A percentile compares a stretch with the other conserved stretches of the same genome.
Evolutionary conservation across 306 rosid species (phyloP).

Genomic region (Leucaena leucocephala): DNA sequence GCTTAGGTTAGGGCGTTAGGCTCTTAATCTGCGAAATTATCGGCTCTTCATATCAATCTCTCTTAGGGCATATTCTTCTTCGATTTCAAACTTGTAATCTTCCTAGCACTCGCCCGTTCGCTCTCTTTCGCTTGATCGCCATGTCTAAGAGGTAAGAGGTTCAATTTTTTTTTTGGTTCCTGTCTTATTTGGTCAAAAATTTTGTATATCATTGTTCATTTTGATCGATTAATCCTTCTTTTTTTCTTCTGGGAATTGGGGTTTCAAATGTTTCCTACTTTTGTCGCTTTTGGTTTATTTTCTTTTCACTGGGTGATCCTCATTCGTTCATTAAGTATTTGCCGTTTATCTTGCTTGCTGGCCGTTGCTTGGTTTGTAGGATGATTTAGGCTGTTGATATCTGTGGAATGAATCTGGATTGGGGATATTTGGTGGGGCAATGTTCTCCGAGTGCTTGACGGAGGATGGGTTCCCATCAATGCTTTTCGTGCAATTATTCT

Average conservation of each 20-base stretch:
- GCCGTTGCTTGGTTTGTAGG: neutral
- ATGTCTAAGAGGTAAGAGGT: conserved; percentile 85
- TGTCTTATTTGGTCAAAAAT: neutral
- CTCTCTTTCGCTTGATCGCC: conserved; percentile 30
- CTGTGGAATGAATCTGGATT: neutral
- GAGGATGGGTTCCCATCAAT: neutral
- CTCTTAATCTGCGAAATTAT: neutral
- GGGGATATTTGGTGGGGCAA: neutral
- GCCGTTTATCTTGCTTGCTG: neutral
- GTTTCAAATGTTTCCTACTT: neutral
- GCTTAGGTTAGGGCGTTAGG: conserved; percentile 18
- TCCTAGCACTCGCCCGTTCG: neutral
- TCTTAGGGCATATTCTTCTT: neutral
- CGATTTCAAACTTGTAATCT: neutral
- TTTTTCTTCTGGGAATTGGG: neutral
- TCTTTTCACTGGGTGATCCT: no score
- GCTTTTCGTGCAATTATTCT: neutral
- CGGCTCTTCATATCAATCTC: neutral
- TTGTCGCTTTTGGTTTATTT: no score
- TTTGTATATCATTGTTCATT: neutral
- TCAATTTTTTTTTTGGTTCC: neutral
- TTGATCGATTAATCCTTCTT: neutral
- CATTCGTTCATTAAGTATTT: neutral
- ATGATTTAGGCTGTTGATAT: neutral
- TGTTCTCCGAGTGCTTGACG: neutral